Base-by-base conservation (phyloP, 2,329 filamentous ascomycete genomes). In the Tolypocladium endophyticum region DNA sequence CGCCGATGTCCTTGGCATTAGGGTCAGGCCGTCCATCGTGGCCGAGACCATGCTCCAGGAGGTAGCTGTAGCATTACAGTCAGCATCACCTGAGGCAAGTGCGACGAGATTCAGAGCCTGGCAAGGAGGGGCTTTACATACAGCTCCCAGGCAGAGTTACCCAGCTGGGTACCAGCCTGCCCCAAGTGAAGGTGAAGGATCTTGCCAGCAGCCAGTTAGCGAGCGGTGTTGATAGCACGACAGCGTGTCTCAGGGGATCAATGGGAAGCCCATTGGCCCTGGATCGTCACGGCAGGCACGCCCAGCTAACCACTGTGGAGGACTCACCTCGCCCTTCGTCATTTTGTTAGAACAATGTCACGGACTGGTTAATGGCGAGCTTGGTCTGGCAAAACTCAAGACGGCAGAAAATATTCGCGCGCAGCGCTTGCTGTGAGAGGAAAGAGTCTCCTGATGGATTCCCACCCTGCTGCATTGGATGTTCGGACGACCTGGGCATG, bases 131-230 rank as follows among this genome's bases (percentile, higher is more conserved):
- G 68, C 70, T 66, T 59, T 64, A 79, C 86, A 72, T 82, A 89
- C 86, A 89, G 85, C 77, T 89, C 86, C 86, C 86, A 89, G 68
- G 87, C 86, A 72, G 84, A 87, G 80, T 88, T 88, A 71, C 86
- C 87, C 64, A 89, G 84, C 83, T 89, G 86, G 71, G 81, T 84
- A 77, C 86, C 87, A 77, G 87, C 86, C 80, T 89, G 83, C 73
- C 83, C 83, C 69, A 85, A 73, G 72, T 86, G 83, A 72, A 86
- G 76, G 76, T 86, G 83, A 76, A 85, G 78, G 75, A 86, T 80
- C 83, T 85, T 63, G 59, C 59, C 60, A 59, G 39, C 45, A 63
- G 8, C 33, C 30, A 64, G 64, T 67, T 41, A 64, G 61, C 56
- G 54, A n/a, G 28, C 36, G 33, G 39, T 55, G 30, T 33, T 50